Conservation (phyloP, 345 rosid species). For the Streptanthus diversifolius region DNA sequence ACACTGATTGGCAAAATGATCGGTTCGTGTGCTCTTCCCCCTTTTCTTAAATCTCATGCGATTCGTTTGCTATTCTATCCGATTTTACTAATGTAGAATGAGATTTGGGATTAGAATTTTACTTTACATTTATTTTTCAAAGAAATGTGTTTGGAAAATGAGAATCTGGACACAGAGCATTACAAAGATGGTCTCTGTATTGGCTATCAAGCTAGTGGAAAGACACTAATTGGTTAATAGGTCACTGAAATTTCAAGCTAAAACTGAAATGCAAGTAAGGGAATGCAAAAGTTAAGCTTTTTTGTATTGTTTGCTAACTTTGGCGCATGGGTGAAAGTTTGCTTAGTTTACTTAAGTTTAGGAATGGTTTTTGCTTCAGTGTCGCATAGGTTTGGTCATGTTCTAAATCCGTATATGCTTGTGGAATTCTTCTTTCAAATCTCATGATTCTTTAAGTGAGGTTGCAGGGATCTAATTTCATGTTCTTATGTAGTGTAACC, state of each 20-base stretch:
- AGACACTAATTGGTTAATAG: neutral
- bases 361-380: neutral
- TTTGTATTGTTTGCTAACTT: neutral
- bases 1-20: constrained; percentile 88
- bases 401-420: neutral
- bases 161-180: neutral
- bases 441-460: neutral
- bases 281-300: neutral
- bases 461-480: neutral
- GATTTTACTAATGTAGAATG: neutral
- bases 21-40: constrained; percentile 45
- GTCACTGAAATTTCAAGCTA: neutral
- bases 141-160: neutral
- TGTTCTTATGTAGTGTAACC: neutral
- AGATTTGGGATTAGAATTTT: neutral
- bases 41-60: neutral
- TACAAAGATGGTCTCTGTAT: neutral
- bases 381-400: neutral
- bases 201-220: neutral
- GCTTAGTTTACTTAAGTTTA: neutral
- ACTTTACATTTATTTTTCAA: neutral
- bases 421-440: neutral
- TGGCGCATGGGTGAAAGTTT: neutral
- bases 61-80: neutral
- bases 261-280: neutral